Percentiles rank a stretch among this genome's conserved stretches.
These are phyloP conservation scores for Tetracentron sinense DNA, from an alignment of 164 flowering plant genomes.

Conservation along the genomic window DNA sequence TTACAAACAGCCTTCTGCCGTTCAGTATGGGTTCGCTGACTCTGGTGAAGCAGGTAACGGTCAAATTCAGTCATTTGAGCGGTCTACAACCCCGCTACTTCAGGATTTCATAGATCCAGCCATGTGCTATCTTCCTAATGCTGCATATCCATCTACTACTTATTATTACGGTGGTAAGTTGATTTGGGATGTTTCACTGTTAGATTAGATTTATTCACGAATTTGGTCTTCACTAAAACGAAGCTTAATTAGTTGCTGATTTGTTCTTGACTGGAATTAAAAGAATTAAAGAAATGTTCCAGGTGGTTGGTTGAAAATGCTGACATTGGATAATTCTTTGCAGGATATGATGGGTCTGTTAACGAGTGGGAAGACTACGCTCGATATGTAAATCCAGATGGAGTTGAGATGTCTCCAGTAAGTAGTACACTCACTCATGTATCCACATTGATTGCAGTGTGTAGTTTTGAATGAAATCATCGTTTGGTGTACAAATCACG, in stretches of 20 bases:
- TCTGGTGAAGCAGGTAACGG: conserved; percentile 37
- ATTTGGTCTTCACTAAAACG: too few relatives aligned
- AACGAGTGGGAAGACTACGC: conserved; percentile 59
- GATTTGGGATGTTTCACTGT: not conserved
- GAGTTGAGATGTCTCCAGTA: conserved; percentile 60
- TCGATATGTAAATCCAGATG: conserved; percentile 50
- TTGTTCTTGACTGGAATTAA: too few relatives aligned
- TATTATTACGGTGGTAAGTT: conserved; percentile 49
- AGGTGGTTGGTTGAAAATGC: too few relatives aligned
- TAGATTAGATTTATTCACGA: too few relatives aligned
- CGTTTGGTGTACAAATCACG: not conserved
- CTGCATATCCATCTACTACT: conserved; percentile 36
- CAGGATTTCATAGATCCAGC: conserved; percentile 34
- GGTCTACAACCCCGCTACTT: conserved; percentile 32
- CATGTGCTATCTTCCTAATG: conserved; percentile 34
- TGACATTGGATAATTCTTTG: conserved; percentile 2
- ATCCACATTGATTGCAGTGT: not conserved
- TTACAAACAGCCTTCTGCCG: conserved; percentile 30
- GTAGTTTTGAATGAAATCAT: not conserved
- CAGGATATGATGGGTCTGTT: conserved; percentile 55
- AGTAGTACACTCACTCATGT: conserved; percentile 15
- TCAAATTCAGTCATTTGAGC: conserved; percentile 39
- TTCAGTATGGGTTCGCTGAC: conserved; percentile 42
- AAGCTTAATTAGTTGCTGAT: too few relatives aligned
- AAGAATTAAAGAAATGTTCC: too few relatives aligned